Evolutionary conservation across 2,329 filamentous ascomycete genomes (phyloP), one percentile per base, ranked within the genome.

Genomic region (Cytospora chrysosperma): DNA sequence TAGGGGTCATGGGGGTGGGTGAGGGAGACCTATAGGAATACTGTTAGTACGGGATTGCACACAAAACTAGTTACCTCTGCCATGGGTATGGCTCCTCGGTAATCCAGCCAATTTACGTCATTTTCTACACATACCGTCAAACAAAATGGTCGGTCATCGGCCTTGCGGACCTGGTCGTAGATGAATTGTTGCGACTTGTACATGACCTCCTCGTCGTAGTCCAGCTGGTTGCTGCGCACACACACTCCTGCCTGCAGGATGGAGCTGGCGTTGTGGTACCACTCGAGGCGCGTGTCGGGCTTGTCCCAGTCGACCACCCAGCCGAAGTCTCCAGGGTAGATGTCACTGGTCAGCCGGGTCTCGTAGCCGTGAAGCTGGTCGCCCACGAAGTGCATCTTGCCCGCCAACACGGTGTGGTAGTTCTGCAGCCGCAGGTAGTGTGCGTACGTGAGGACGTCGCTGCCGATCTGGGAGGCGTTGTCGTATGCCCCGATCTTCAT

Each of bases 381-480:
- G 37, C 93, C 93, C 61, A 96, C 90, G 74, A 97, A 97, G 78
- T 97, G 93, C 93, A 97, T 97, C 83, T 97, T 97, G 67, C 93
- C 93, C 6, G 93, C 92, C 69, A 97, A 81, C 7, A 90, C 91
- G 15, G 93, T 97, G 77, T 97, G 91, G 72, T 97, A 97, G 59
- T 92, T 92, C 71, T 89, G 87, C 50, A 86, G 83, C 56, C 93
- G 90, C 61, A 97, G 81, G 77, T 97, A 97, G 76, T 97, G 93
- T 10, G 93, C 92, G 73, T 96, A 97, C 1, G 93, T 97, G 17
- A 93, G 93, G 32, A 91, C 86, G 70, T 96, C 92, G 62, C 91
- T 91, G 62, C 86, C 83, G 70, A 97, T 88, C 69, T 93, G 90
- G 37, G 90, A 88, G 52, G 93, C 93, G 73, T 97, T 97, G 79